phyloP scores from a whole-genome alignment of 2,329 filamentous ascomycete genomes.

The Hypoxylon sp. region DNA sequence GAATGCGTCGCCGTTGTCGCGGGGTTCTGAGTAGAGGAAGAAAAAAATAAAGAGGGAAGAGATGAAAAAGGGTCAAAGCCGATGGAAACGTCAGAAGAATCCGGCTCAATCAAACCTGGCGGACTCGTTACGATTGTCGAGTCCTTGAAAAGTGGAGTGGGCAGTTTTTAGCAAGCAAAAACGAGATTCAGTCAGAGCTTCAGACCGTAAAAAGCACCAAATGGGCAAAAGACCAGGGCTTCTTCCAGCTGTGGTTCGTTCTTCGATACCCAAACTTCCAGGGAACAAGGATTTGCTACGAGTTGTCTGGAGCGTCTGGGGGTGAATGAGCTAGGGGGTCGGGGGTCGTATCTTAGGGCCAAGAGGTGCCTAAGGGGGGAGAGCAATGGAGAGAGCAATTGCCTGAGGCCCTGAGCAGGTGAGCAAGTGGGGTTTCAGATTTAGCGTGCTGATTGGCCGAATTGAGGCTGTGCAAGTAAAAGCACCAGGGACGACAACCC shows the following conservation, averaged over 20 bases:
- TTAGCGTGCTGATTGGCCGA: conserved; percentile 28
- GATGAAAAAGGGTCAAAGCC: conserved; percentile 42
- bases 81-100: conserved; percentile 42
- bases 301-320: background rate
- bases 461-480: conserved; percentile 31
- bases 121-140: conserved; percentile 23
- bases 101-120: conserved; percentile 31
- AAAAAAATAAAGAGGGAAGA: conserved; percentile 35
- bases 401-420: conserved; percentile 27
- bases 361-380: conserved; percentile 14
- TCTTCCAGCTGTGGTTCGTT: background rate
- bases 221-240: too few relatives aligned
- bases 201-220: too few relatives aligned
- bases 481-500: conserved; percentile 23
- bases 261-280: background rate
- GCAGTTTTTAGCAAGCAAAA: background rate
- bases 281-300: conserved; percentile 5
- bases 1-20: conserved; percentile 43
- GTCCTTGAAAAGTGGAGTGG: conserved; percentile 23
- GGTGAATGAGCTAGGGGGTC: conserved; percentile 5
- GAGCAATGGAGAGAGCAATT: background rate
- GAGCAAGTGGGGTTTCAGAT: conserved; percentile 35
- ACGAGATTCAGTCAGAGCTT: background rate
- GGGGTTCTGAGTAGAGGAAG: conserved; percentile 39
- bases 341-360: conserved; percentile 15